phyloP scores from a whole-genome alignment of 768 basidiomycete genomes.

The Cystofilobasidium ferigula region DNA sequence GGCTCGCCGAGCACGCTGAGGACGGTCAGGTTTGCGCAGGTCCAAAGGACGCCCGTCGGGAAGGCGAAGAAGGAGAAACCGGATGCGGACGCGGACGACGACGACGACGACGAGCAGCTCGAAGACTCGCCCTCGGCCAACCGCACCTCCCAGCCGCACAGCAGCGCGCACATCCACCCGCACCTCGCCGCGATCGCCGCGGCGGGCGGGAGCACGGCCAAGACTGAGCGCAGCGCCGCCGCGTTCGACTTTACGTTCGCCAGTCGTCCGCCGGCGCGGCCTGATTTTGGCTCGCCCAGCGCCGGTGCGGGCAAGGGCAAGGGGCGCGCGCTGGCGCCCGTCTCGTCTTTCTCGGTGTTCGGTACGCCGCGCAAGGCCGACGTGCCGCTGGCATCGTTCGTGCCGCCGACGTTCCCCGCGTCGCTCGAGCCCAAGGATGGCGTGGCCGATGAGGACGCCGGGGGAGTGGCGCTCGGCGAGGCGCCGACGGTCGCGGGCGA shows the following conservation, averaged over 20 bases:
- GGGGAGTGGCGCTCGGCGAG: too few relatives aligned
- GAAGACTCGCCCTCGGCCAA: background rate
- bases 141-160: background rate
- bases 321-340: background rate
- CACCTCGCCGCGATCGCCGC: background rate
- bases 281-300: background rate
- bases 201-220: too few relatives aligned
- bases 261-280: background rate
- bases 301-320: background rate
- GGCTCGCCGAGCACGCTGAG: background rate
- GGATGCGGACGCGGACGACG: constrained; percentile 1
- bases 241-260: background rate
- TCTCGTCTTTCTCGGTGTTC: background rate
- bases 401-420: background rate
- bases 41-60: background rate
- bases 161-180: background rate
- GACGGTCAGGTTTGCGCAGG: background rate
- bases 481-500: too few relatives aligned
- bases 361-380: too few relatives aligned
- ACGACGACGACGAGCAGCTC: background rate
- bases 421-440: background rate
- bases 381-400: too few relatives aligned
- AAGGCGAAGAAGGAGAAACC: background rate
- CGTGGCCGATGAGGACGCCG: background rate
- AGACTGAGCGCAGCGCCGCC: background rate